Evolutionary conservation across 768 basidiomycete species (phyloP), one percentile per base, ranked within the genome.

Genomic region (Tulasnella sp.): DNA sequence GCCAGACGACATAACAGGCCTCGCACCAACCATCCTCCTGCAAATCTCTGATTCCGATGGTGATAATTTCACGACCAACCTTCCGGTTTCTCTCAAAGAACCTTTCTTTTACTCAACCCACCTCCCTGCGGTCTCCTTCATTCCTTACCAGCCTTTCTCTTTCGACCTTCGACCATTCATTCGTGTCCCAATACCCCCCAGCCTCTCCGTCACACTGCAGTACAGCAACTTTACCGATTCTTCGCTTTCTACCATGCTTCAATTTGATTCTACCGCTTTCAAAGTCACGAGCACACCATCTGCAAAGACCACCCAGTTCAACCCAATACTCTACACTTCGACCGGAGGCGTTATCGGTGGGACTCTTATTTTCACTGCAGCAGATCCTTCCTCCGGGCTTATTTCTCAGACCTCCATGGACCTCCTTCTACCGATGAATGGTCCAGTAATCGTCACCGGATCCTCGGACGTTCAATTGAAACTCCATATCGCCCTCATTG

Each of bases 121-220:
- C 40, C 44, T 76, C 14, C 75, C 75, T 20, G 28, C 44, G 7
- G 9, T 76, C 8, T 6, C 31, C 11, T 44, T 76, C 44, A 28
- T 54, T 22, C 75, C 44, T 48, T 34, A 34, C 44, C 31, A 76
- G 18, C 41, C 75, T 28, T 48, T 76, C 16, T 42, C n/a, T 1
- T 34, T 76, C 75, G 44, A 76, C 44, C 40, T 76, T 44, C 75
- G 75, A 76, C 31, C 40, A 6, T 48, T 48, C n/a, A 76, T 76
- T 44, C 75, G 44, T 11, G 28, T 48, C 22, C 75, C 75, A 6
- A 76, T 48, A 24, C 44, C 44, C 46, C 16, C 75, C 5, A 48
- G 16, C 9, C 75, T 76, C 46, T 48, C 44, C 18, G 31, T 76
- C 31, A n/a, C 40, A 48, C 24, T 76, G 44, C 41, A 48, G n/a